Conservation (phyloP, 2,329 filamentous ascomycete species). For the Drechslerella stenobrocha region DNA sequence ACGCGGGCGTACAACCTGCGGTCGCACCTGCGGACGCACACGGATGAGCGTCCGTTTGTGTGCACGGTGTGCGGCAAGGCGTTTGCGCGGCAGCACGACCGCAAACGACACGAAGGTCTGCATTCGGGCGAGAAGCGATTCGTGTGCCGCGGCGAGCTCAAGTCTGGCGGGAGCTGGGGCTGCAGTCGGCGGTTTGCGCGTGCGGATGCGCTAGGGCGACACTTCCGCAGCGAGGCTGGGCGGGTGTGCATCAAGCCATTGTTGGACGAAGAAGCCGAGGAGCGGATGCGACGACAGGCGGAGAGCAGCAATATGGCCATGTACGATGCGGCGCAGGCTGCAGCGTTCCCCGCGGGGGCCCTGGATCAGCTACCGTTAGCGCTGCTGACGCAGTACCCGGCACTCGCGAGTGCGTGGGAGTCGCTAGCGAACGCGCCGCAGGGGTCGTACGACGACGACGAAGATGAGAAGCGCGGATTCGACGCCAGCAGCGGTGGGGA, state of each 20-base stretch:
- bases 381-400: constrained; percentile 86
- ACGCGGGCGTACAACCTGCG: constrained; percentile 95
- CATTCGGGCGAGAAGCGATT: constrained; percentile 99
- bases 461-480: constrained; percentile 63
- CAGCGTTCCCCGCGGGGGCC: constrained; percentile 60
- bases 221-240: constrained; percentile 94
- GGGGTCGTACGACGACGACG: constrained; percentile 72
- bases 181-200: constrained; percentile 91
- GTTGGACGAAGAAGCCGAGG: constrained; percentile 86
- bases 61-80: constrained; percentile 97
- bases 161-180: constrained; percentile 81
- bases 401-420: constrained; percentile 84
- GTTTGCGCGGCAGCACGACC: constrained; percentile 94
- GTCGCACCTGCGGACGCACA: constrained; percentile 93
- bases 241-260: constrained; percentile 97
- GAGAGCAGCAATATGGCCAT: constrained; percentile 65
- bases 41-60: constrained; percentile 94
- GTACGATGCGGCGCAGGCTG: constrained; percentile 57
- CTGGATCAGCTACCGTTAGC: constrained; percentile 78
- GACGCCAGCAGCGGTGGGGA: constrained; percentile 53
- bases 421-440: constrained; percentile 67
- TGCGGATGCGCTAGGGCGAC: constrained; percentile 88
- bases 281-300: constrained; percentile 62
- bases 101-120: constrained; percentile 92
- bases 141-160: constrained; percentile 88